Evolutionary conservation across 2,329 filamentous ascomycete species (phyloP), one percentile per base, ranked within the genome.

Genomic region (Tricladium varicosporioides): DNA sequence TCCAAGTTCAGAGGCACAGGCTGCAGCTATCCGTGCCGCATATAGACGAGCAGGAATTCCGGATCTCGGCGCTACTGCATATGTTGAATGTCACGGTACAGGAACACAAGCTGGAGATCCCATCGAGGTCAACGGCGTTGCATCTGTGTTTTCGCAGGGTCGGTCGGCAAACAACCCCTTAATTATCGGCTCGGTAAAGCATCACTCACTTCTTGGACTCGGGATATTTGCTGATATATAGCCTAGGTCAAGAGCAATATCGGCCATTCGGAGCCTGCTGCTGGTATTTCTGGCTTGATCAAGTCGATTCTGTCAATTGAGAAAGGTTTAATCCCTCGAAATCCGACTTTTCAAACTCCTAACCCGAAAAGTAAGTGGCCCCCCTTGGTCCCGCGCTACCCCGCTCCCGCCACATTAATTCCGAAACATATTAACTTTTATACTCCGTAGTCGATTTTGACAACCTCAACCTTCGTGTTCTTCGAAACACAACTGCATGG

Each of bases 1-100:
- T 40, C 83, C 82, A 0, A 83, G 72, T 50, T 66, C 70, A 1
- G 54, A 63, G 2, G 75, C 78, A 0, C 80, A 82, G 48, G 56
- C 51, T 22, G 44, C 33, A 15, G 33, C 48, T 4, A 60, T 60
- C 15, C 54, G 54, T 44, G 14, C 9, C 5, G 54, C 54, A 9
- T 63, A 63, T 40, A 32, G 15, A 13, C 33, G 32, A 19, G 51
- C 51, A 4, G 48, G 45, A 1, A 53, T 53, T 5, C 27, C 36
- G 3, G 48, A 57, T 15, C 33, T 33, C 4, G 13, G 13, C 73
- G 45, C 49, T 2, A 57, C 56, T 15, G 49, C 18, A 13, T 65
- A 60, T 18, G 31, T 63, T 3, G 63, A 65, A 33, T 58, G 54
- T 19, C 62, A 64, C 45, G 62, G 60, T 14, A 64, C 59, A 5